Evolutionary conservation across 176 grass and related monocot genomes (phyloP).

Genomic region (Avena sativa): DNA sequence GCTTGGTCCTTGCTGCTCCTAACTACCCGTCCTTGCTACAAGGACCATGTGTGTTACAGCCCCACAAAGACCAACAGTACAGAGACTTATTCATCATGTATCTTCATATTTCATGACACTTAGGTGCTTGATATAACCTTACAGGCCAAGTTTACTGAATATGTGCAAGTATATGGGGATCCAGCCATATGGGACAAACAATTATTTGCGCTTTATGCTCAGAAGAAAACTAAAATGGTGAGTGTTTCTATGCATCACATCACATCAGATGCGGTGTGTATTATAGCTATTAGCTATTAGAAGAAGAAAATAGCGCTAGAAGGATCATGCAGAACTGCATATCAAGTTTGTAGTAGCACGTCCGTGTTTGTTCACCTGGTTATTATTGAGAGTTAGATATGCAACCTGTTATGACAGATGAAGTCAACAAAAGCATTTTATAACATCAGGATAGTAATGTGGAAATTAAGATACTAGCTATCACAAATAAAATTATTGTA

Average conservation of each 20-base stretch:
- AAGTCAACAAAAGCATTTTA: not conserved
- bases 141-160: constrained; percentile 6
- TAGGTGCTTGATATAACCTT: not conserved
- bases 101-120: not conserved
- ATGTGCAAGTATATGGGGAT: constrained; percentile 30
- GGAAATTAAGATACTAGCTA: not conserved
- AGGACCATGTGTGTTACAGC: no score
- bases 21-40: no score
- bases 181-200: constrained; percentile 8
- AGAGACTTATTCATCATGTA: no score
- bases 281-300: not conserved
- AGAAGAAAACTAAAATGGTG: constrained; percentile 16
- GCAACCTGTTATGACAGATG: not conserved
- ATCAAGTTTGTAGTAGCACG: not conserved
- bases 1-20: no score
- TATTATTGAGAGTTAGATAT: not conserved
- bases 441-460: not conserved
- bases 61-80: no score
- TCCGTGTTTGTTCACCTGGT: not conserved
- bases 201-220: constrained; percentile 25
- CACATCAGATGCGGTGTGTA: not conserved
- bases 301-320: not conserved
- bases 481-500: not conserved
- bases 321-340: not conserved
- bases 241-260: not conserved